Base-by-base conservation (phyloP, 2,329 filamentous ascomycete species). In the Epichloe festucae region DNA sequence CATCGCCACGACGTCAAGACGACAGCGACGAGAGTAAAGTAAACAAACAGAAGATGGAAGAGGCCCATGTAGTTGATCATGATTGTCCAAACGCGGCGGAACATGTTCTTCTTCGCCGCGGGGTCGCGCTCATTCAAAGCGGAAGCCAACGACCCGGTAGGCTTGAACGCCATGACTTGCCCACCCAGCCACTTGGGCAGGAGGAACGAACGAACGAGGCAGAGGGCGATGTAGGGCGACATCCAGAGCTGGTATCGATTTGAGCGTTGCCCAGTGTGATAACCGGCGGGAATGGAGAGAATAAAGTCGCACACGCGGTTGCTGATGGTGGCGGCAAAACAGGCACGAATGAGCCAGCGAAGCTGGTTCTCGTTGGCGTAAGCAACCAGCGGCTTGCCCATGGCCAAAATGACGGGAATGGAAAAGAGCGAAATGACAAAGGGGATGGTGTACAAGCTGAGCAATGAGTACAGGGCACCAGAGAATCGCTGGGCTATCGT, bases 141-240 rank as follows among this genome's bases (percentile, higher is more conserved):
- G 2, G 74, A 77, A 27, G 70, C 67, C 8, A 82, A 66, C 5
- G 77, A 80, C 4, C 80, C 80, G 1, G 79, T 80, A 0, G 79
- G 73, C 59, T 77, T 78, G 67, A 83, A 83, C 19, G 75, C 77
- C 61, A 77, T 73, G 0, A 73, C 64, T 59, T 78, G 70, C 19
- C 78, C 79, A 15, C 79, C 80, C 15, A 82, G 73, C 78, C 78
- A 81, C 7, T 61, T 72, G 27, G 78, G 78, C 3, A 82, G 67
- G 14, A 81, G 57, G 58, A 82, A 82, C 1, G 77, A 73, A 3
- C 77, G 76, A 49, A 81, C 64, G 50, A 82, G 73, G 58, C 74
- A 77, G 11, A 79, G 67, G 0, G 77, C 75, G 54, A 80, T 77
- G 63, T 80, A 82, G 0, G 78, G 78, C 6, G 78, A 72, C 78